Percentiles rank a stretch among this genome's conserved stretches.
Evolutionary conservation across 2,329 filamentous ascomycete species (phyloP).

Genomic region (Pezicula carpinea): DNA sequence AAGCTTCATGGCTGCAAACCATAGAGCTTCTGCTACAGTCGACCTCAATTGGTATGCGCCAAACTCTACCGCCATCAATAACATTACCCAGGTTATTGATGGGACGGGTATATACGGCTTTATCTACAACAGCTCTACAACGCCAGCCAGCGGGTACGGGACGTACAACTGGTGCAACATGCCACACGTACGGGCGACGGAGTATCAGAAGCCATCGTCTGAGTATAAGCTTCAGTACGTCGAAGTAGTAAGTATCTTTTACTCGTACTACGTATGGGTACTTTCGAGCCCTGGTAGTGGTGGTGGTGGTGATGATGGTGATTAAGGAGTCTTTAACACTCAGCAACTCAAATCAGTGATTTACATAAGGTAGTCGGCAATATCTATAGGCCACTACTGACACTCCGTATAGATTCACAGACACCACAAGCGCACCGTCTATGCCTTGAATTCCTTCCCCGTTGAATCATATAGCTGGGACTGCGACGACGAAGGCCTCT

Average conservation of each 20-base stretch:
- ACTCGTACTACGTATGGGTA: neutral
- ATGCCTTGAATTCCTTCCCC: slow-evolving; percentile 72
- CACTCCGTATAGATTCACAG: slow-evolving; percentile 56
- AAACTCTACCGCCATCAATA: slow-evolving; percentile 51
- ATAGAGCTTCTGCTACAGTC: slow-evolving; percentile 12
- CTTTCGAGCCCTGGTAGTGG: neutral
- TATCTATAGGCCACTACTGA: neutral
- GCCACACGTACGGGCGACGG: slow-evolving; percentile 65
- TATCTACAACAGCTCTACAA: slow-evolving; percentile 62
- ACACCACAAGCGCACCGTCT: slow-evolving; percentile 81
- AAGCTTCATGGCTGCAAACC: slow-evolving; percentile 13
- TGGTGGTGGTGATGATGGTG: neutral
- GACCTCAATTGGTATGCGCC: slow-evolving; percentile 52
- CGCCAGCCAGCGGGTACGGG: slow-evolving; percentile 52
- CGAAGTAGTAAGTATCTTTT: slow-evolving; percentile 55
- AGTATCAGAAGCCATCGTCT: slow-evolving; percentile 52
- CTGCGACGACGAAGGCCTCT: slow-evolving; percentile 66
- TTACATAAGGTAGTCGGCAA: neutral
- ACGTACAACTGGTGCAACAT: slow-evolving; percentile 83
- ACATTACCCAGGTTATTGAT: slow-evolving; percentile 52
- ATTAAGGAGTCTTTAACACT: neutral
- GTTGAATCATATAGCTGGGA: slow-evolving; percentile 68
- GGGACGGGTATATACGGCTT: slow-evolving; percentile 66
- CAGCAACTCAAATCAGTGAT: neutral
- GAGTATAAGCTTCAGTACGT: slow-evolving; percentile 70